Conservation (phyloP, 192 early-diverging fungal species). For the Linnemannia schmuckeri region DNA sequence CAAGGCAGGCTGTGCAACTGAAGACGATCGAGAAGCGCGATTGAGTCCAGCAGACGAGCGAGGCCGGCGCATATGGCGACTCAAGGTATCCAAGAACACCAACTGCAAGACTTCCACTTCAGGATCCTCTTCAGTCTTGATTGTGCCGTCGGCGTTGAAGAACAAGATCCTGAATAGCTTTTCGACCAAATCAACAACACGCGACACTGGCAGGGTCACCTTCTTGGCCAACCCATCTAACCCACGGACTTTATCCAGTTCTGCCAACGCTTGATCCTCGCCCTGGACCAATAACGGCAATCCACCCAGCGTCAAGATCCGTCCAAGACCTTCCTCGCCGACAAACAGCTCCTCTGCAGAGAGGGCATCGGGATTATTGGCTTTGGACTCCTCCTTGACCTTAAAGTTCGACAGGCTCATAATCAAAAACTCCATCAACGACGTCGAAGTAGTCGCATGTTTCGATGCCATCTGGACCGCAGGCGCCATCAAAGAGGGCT, state of each 20-base stretch:
- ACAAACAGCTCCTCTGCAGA: conserved; percentile 50
- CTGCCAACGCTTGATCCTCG: conserved; percentile 24
- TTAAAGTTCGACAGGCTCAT: conserved; percentile 45
- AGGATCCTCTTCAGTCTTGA: conserved; percentile 7
- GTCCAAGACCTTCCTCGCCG: conserved; percentile 59
- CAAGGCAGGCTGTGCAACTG: not conserved
- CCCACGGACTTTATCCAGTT: conserved; percentile 59
- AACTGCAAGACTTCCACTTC: conserved; percentile 53
- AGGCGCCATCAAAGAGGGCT: conserved; percentile 32
- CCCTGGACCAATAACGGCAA: conserved; percentile 17
- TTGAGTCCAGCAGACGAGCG: not conserved
- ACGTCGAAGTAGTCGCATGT: conserved; percentile 62
- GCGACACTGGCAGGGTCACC: conserved; percentile 52
- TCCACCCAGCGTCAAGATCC: conserved; percentile 63
- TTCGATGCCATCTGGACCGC: conserved; percentile 58
- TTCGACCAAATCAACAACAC: conserved; percentile 52
- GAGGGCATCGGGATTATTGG: not conserved
- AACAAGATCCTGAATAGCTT: conserved; percentile 40
- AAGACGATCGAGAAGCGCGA: not conserved
- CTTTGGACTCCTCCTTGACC: not conserved
- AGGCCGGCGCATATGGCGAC: conserved; percentile 34
- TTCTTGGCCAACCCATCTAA: conserved; percentile 60
- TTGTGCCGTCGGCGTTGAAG: not conserved
- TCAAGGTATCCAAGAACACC: conserved; percentile 55
- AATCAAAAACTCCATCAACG: conserved; percentile 66